These are phyloP conservation scores for Eucalyptus sideroxylon DNA, from an alignment of 345 rosid genomes.

Conservation along the genomic window DNA sequence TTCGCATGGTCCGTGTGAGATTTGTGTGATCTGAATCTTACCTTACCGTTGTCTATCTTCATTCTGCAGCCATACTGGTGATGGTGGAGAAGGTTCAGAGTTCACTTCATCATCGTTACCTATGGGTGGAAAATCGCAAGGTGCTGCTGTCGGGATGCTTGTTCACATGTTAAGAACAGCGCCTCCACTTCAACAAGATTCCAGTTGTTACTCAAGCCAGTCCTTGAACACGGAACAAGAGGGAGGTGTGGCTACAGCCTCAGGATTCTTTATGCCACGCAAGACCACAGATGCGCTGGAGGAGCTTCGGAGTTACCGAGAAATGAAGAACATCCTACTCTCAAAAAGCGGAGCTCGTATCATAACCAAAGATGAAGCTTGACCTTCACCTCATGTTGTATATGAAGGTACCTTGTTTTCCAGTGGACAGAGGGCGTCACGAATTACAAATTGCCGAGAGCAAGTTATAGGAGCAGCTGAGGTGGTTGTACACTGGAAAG, in stretches of 20 bases:
- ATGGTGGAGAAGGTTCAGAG: constrained; percentile 28
- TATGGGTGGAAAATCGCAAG: constrained; percentile 55
- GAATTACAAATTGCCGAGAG: not conserved
- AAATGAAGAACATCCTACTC: constrained; percentile 71
- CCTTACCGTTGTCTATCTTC: not conserved
- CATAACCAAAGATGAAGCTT: constrained; percentile 15
- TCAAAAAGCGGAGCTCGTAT: constrained; percentile 58
- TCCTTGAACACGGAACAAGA: constrained; percentile 31
- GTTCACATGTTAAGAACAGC: constrained; percentile 80
- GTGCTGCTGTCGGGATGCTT: constrained; percentile 83
- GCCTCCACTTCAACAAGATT: constrained; percentile 65
- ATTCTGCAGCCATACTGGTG: constrained; percentile 29
- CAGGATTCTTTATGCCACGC: constrained; percentile 59
- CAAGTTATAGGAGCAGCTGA: not conserved
- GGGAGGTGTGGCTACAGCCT: constrained; percentile 42
- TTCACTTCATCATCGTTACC: constrained; percentile 24
- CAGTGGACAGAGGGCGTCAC: not conserved
- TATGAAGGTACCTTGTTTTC: not conserved
- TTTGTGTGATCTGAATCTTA: not conserved
- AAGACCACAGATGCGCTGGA: constrained; percentile 71
- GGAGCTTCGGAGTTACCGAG: constrained; percentile 72
- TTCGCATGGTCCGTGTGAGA: not conserved
- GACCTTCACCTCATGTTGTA: not conserved
- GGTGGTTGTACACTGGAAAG: not conserved
- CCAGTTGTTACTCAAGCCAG: constrained; percentile 48